A percentile compares a stretch with the other conserved stretches of the same genome.
Evolutionary conservation across 768 basidiomycete genomes (phyloP).

Genomic region (Exidia glandulosa): DNA sequence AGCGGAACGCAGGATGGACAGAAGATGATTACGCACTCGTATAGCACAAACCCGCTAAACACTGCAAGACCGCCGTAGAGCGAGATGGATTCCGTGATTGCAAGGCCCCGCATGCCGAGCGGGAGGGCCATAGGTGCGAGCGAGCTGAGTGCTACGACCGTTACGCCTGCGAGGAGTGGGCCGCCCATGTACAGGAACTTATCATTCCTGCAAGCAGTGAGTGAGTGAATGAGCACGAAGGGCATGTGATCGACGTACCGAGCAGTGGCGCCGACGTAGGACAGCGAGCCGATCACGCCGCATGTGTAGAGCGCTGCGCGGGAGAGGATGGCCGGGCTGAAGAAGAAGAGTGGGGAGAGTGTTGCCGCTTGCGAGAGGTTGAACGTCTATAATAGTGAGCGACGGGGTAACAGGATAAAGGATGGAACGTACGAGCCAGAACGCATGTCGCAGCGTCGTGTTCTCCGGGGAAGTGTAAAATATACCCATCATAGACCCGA

Average conservation of each 20-base stretch:
- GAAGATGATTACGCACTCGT: constrained; percentile 41
- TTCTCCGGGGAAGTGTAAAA: constrained; percentile 72
- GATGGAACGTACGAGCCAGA: constrained; percentile 59
- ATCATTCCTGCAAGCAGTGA: too few relatives aligned
- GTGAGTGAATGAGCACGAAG: neutral
- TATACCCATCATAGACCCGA: constrained; percentile 79
- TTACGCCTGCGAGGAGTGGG: constrained; percentile 79
- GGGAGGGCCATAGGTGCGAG: constrained; percentile 86
- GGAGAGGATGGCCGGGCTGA: constrained; percentile 73
- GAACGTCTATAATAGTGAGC: constrained; percentile 43
- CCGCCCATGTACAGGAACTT: constrained; percentile 80
- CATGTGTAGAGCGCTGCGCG: constrained; percentile 83
- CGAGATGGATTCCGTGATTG: constrained; percentile 64
- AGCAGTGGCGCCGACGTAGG: constrained; percentile 83
- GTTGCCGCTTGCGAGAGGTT: constrained; percentile 81
- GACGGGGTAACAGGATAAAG: neutral
- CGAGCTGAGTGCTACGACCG: constrained; percentile 77
- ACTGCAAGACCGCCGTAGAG: constrained; percentile 85
- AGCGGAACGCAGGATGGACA: neutral
- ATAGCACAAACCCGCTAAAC: constrained; percentile 78
- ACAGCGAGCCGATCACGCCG: constrained; percentile 75
- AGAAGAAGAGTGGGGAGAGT: constrained; percentile 80
- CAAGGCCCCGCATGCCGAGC: constrained; percentile 65
- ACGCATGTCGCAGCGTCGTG: constrained; percentile 57
- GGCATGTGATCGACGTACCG: constrained; percentile 31